These are phyloP conservation scores for Microsporum ferrugineum DNA, from an alignment of 2,329 filamentous ascomycete genomes.

Conservation along the genomic window DNA sequence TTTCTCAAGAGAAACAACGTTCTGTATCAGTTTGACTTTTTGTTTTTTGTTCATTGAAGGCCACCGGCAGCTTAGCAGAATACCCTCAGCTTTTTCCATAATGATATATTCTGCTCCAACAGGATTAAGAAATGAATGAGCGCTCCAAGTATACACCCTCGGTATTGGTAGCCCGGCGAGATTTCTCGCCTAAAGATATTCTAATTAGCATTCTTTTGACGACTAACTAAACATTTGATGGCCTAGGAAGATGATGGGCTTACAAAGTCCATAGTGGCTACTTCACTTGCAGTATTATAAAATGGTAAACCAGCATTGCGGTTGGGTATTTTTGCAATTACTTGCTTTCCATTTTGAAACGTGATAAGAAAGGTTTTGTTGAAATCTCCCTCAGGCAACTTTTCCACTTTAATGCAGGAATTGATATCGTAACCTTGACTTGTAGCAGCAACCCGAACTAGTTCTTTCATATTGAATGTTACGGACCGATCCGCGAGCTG, in stretches of 20 bases:
- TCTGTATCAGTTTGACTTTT: constrained; percentile 13
- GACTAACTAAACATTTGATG: background rate
- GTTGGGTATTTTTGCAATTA: constrained; percentile 8
- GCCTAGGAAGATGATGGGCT: background rate
- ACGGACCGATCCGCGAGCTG: constrained; percentile 6
- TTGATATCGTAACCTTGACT: background rate
- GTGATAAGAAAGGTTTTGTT: constrained; percentile 10
- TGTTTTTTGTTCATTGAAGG: constrained; percentile 10
- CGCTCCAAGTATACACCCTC: constrained; percentile 17
- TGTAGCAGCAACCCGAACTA: background rate
- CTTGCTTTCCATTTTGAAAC: constrained; percentile 2
- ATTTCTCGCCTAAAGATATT: constrained; percentile 6
- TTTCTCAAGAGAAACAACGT: constrained; percentile 17
- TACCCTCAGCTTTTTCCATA: constrained; percentile 27
- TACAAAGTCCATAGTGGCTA: constrained; percentile 17
- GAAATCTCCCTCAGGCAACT: constrained; percentile 9
- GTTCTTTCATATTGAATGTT: constrained; percentile 5
- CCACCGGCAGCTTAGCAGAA: constrained; percentile 24
- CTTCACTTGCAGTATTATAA: constrained; percentile 12
- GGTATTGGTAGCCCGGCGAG: constrained; percentile 28
- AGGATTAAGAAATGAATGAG: constrained; percentile 21
- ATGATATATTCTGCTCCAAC: constrained; percentile 33
- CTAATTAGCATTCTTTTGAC: background rate
- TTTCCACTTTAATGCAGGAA: constrained; percentile 1
- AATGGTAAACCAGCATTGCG: constrained; percentile 6